Conservation (phyloP, 345 rosid species). For the Acer campestre region DNA sequence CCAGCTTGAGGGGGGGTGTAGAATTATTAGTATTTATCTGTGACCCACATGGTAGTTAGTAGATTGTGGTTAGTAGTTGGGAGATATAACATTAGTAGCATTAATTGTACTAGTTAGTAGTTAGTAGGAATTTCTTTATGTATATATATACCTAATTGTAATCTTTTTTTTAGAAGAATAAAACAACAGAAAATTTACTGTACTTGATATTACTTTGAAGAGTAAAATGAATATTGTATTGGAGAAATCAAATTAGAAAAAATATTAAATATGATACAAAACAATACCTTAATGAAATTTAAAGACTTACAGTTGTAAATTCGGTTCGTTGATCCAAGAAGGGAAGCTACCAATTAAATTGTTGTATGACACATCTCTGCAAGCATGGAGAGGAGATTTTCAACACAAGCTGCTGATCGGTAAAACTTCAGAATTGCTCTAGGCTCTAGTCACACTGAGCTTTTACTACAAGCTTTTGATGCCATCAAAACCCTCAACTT, state of each 20-base stretch:
- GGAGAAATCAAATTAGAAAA: background rate
- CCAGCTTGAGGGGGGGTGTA: no score
- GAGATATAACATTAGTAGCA: no score
- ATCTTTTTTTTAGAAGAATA: no score
- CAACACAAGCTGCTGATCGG: background rate
- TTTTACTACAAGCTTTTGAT: background rate
- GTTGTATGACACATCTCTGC: slow-evolving; percentile 85
- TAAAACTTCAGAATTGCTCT: background rate
- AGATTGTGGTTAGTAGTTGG: no score
- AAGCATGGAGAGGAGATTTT: slow-evolving; percentile 11
- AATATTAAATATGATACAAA: background rate
- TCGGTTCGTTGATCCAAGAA: slow-evolving; percentile 52
- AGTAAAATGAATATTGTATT: background rate
- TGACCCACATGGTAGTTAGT: no score
- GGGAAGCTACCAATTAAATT: slow-evolving; percentile 66
- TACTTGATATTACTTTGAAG: background rate
- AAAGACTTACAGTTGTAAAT: slow-evolving; percentile 52
- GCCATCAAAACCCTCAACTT: background rate
- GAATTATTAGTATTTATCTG: no score
- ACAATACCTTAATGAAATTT: background rate
- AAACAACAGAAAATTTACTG: no score
- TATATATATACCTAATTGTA: no score
- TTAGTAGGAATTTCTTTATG: no score
- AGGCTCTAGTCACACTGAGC: no score
- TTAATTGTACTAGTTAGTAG: no score